Percentiles rank a stretch among this genome's conserved stretches.
phyloP scores from a whole-genome alignment of 805 yeast species.

The Zygotorulaspora florentina region DNA sequence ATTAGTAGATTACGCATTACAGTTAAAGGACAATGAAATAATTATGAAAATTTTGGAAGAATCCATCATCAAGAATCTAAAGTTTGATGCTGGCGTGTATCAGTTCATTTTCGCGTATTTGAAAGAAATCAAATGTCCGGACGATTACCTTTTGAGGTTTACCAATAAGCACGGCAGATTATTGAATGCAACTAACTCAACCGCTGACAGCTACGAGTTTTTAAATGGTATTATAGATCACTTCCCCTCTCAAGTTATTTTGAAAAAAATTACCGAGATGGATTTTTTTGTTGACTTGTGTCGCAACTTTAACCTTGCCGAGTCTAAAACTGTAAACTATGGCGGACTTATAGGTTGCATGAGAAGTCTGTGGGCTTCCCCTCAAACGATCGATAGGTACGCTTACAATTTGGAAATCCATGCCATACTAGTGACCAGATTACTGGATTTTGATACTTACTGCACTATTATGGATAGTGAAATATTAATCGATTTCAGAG shows the following conservation, averaged over 20 bases:
- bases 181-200: slow-evolving; percentile 6
- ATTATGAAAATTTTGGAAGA: slow-evolving; percentile 39
- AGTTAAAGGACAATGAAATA: slow-evolving; percentile 30
- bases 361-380: slow-evolving; percentile 29
- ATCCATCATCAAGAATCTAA: slow-evolving; percentile 36
- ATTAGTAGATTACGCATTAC: slow-evolving; percentile 28
- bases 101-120: slow-evolving; percentile 35
- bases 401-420: slow-evolving; percentile 31
- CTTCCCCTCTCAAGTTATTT: slow-evolving; percentile 23
- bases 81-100: slow-evolving; percentile 33
- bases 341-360: slow-evolving; percentile 35
- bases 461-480: slow-evolving; percentile 26
- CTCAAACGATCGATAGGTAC: slow-evolving; percentile 26
- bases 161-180: slow-evolving; percentile 35
- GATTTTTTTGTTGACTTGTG: slow-evolving; percentile 32
- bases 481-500: slow-evolving; percentile 32
- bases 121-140: slow-evolving; percentile 28
- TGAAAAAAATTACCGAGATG: slow-evolving; percentile 27
- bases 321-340: slow-evolving; percentile 20
- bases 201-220: slow-evolving; percentile 28
- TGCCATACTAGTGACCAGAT: slow-evolving; percentile 35
- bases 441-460: slow-evolving; percentile 36
- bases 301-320: slow-evolving; percentile 17
- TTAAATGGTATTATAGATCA: slow-evolving; percentile 26
- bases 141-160: slow-evolving; percentile 33